phyloP scores from a whole-genome alignment of 1,139 yeast genomes.

The Hanseniaspora gamundiae region DNA sequence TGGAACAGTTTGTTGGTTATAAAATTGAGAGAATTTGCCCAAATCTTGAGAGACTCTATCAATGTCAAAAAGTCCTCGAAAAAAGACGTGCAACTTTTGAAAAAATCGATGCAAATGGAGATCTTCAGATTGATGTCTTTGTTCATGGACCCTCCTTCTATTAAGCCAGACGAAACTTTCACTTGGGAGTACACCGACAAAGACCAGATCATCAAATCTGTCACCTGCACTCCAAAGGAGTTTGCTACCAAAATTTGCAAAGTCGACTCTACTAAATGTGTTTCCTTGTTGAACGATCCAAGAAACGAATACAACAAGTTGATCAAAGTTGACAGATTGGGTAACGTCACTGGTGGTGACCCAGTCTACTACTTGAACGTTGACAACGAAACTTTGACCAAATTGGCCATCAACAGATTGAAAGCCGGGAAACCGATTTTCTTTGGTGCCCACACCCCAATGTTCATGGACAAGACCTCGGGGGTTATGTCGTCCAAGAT shows the following conservation, averaged over 20 bases:
- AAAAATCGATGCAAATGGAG: conserved; percentile 42
- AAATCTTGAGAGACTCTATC: conserved; percentile 42
- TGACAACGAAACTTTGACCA: conserved; percentile 44
- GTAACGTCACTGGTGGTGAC: conserved; percentile 57
- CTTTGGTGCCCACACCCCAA: conserved; percentile 82
- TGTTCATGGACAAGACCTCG: conserved; percentile 39
- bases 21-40: conserved; percentile 64
- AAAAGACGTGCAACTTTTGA: conserved; percentile 26
- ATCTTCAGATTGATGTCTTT: conserved; percentile 52
- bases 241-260: conserved; percentile 43
- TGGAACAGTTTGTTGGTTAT: conserved; percentile 53
- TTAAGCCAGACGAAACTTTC: conserved; percentile 48
- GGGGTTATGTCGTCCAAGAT: conserved; percentile 64
- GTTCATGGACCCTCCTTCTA: conserved; percentile 67
- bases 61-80: conserved; percentile 16
- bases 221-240: conserved; percentile 48
- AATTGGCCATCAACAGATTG: conserved; percentile 53
- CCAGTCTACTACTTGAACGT: conserved; percentile 60
- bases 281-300: conserved; percentile 71
- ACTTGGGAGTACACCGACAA: conserved; percentile 68
- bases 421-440: conserved; percentile 65
- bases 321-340: conserved; percentile 59
- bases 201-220: conserved; percentile 45
- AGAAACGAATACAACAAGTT: conserved; percentile 53
- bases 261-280: conserved; percentile 40